Base-by-base conservation (phyloP, 306 rosid species). In the Inga leiocalycina region DNA sequence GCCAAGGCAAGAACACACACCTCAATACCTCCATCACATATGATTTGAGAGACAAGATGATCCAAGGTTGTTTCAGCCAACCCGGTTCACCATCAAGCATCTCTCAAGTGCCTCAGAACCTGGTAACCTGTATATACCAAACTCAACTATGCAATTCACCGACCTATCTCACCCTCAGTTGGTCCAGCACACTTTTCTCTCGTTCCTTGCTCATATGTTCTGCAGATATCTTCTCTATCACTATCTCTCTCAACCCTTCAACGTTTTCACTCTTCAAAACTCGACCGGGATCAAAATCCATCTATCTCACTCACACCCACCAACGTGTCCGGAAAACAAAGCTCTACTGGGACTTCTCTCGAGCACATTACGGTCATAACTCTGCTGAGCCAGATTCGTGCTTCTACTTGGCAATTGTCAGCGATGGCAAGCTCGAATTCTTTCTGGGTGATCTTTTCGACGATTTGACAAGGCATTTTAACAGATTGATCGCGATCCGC, bases 31-130 rank as follows among this genome's bases (percentile, higher is more conserved):
- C 74, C 68, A 24, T 52, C 30, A 3, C 43, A 17, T 22, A 80
- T 78, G 85, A 77, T 66, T 75, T 86, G 84, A 79, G 87, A 64
- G 77, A 80, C 80, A 84, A 79, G 65, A 91, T 93, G 97, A 91
- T 92, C 89, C 97, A 92, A 70, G 83, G 88, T 73, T 93, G 98
- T 85, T 93, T 93, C 90, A 89, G 93, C 94, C 97, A 89, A 43
- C 93, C 95, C 75, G 89, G 82, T 85, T 57, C 89, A 37, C 72
- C 86, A 48, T 54, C 92, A 79, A 88, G 84, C 87, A 75, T n/a
- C 77, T 79, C 88, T 72, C 86, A 85, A 80, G 79, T 70, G 68
- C 90, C 91, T 3, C 98, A 89, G 56, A 88, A 85, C 75, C 84
- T 93, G 15, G 85, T 90, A 19, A 89, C 92, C 30, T 88, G 85